Evolutionary conservation across 257 asterid species (phyloP).

Genomic region (Solanum virginianum): DNA sequence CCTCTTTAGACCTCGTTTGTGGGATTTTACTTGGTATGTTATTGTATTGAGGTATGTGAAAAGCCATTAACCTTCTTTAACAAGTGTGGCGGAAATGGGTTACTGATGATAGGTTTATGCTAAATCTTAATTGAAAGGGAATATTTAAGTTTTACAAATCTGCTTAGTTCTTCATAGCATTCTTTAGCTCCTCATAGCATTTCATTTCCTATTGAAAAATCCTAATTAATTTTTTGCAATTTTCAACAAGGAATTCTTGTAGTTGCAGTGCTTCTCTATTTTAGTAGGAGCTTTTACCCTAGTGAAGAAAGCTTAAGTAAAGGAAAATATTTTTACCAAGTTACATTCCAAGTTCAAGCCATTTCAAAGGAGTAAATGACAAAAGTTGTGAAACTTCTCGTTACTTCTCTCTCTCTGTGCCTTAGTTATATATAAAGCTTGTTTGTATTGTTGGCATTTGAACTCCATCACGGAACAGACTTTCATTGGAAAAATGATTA

Average conservation of each 20-base stretch:
- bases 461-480: not conserved
- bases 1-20: too few relatives aligned
- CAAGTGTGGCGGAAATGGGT: not conserved
- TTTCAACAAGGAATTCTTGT: not conserved
- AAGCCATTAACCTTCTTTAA: not conserved
- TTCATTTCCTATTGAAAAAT: not conserved
- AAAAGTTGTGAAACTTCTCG: not conserved
- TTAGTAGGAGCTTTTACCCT: not conserved
- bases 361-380: not conserved
- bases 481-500: not conserved
- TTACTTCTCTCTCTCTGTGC: not conserved
- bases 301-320: not conserved
- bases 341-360: not conserved
- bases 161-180: not conserved
- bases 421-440: not conserved
- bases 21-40: too few relatives aligned
- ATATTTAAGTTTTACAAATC: not conserved
- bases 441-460: not conserved
- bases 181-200: not conserved
- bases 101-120: not conserved
- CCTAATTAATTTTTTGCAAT: not conserved
- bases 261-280: not conserved
- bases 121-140: not conserved
- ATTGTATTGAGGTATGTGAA: not conserved
- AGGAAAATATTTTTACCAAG: not conserved